Evolutionary conservation across 108 stramenopile genomes (phyloP).

Genomic region (Nannochloropsis gaditana): DNA sequence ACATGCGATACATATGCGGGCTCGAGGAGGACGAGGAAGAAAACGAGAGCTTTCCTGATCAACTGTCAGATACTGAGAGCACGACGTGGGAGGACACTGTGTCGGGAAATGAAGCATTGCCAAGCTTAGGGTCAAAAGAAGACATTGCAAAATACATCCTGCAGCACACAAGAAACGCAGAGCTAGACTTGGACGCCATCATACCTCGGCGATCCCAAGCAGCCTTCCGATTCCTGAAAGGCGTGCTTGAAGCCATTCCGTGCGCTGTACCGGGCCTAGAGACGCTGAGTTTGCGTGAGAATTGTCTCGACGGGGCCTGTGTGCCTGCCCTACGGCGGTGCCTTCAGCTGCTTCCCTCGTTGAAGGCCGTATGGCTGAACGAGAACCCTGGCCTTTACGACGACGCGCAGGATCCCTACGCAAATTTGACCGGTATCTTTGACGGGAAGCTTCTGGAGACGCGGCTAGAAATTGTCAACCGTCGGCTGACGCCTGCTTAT

Average conservation of each 20-base stretch:
- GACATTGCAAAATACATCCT: not conserved
- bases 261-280: not conserved
- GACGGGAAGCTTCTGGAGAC: not conserved
- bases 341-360: not conserved
- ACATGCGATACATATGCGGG: not conserved
- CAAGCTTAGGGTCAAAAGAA: not conserved
- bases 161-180: not conserved
- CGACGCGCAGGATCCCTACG: not conserved
- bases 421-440: not conserved
- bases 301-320: not conserved
- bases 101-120: not conserved
- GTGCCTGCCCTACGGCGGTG: not conserved
- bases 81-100: not conserved
- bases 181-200: slow-evolving; percentile 11
- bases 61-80: not conserved
- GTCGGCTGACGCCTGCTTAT: not conserved
- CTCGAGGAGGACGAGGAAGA: not conserved
- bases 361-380: slow-evolving; percentile 12
- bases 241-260: not conserved
- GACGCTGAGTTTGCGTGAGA: not conserved
- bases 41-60: not conserved
- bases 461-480: not conserved
- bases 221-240: not conserved
- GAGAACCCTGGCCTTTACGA: slow-evolving; percentile 1
- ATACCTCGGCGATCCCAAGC: not conserved